phyloP scores from a whole-genome alignment of 441 rosid genomes.

The Euphorbia corollata region DNA sequence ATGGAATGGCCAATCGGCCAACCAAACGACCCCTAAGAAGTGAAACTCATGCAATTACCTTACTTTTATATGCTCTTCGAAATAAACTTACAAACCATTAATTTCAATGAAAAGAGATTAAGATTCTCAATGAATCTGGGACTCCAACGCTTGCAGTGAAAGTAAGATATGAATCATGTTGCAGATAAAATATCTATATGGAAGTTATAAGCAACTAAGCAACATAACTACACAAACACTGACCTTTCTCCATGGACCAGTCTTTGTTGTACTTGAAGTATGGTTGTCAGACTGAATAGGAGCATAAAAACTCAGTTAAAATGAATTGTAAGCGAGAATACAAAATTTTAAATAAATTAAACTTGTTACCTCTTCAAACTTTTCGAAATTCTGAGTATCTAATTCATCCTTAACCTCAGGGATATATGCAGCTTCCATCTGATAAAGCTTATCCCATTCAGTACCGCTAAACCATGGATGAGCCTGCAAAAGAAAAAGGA shows the following conservation, averaged over 20 bases:
- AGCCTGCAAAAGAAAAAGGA: slow-evolving; percentile 39
- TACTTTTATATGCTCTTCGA: not conserved
- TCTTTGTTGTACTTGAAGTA: slow-evolving; percentile 43
- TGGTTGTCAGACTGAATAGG: slow-evolving; percentile 54
- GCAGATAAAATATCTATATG: not conserved
- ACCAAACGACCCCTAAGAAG: no score
- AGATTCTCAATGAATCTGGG: not conserved
- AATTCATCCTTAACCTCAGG: slow-evolving; percentile 89
- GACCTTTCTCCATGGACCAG: slow-evolving; percentile 99
- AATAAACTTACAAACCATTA: not conserved
- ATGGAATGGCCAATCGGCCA: no score
- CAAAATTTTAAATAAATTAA: not conserved
- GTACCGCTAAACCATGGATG: slow-evolving; percentile 75
- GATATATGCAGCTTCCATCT: slow-evolving; percentile 80
- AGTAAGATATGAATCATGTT: not conserved
- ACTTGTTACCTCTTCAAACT: slow-evolving; percentile 76
- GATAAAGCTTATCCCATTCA: slow-evolving; percentile 79
- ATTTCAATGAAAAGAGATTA: not conserved
- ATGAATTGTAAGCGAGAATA: not conserved
- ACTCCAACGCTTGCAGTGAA: slow-evolving; percentile 4
- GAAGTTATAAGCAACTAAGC: not conserved
- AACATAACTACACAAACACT: slow-evolving; percentile 9
- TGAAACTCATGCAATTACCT: not conserved
- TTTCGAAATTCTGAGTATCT: slow-evolving; percentile 91
- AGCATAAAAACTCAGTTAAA: slow-evolving; percentile 16